Evolutionary conservation across 1,284 basidiomycete species (phyloP).

Genomic region (Puccinia triticina): DNA sequence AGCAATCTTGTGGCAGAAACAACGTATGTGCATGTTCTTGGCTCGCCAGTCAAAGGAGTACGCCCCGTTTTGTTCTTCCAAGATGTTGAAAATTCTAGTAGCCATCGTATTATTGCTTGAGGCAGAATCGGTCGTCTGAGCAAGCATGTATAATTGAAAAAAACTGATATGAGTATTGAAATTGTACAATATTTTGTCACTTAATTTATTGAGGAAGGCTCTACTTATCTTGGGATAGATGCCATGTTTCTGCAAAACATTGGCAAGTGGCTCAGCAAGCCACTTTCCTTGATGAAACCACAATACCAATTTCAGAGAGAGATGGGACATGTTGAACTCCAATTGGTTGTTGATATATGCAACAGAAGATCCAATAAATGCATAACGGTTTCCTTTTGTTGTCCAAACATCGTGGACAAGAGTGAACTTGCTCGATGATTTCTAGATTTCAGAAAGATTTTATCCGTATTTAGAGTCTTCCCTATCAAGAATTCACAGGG

Average conservation of each 20-base stretch:
- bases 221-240: conserved; percentile 15
- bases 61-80: conserved; percentile 12
- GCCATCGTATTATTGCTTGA: conserved; percentile 29
- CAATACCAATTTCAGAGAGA: conserved; percentile 19
- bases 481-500: neutral
- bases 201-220: neutral
- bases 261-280: conserved; percentile 44
- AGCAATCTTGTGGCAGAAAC: conserved; percentile 36
- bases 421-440: conserved; percentile 20
- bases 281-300: conserved; percentile 31
- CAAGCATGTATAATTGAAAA: conserved; percentile 19
- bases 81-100: conserved; percentile 3
- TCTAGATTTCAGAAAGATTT: neutral
- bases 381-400: conserved; percentile 34
- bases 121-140: conserved; percentile 24
- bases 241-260: conserved; percentile 24
- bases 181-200: neutral
- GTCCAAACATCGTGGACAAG: conserved; percentile 36
- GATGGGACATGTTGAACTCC: conserved; percentile 28
- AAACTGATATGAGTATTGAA: conserved; percentile 9
- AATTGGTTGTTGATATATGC: conserved; percentile 32
- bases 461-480: neutral
- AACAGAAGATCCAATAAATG: conserved; percentile 25
- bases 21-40: conserved; percentile 24
- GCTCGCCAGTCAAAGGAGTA: conserved; percentile 23